A percentile compares a stretch with the other conserved stretches of the same genome.
Conservation (phyloP, 2,329 filamentous ascomycete species). For the Stylonectria norvegica region DNA sequence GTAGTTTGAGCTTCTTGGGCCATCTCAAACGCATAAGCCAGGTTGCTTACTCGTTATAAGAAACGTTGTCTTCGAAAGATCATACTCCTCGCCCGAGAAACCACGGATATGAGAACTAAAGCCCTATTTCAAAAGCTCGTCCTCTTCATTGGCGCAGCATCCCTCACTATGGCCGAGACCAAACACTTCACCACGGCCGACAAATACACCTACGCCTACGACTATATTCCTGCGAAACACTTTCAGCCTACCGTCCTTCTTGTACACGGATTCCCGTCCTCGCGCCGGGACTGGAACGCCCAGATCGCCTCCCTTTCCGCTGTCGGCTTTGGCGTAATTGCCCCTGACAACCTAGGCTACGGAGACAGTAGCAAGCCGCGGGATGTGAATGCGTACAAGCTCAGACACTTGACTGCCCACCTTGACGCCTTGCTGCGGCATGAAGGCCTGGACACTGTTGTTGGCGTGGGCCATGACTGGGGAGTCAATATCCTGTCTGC, state of each 20-base stretch:
- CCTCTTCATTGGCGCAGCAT: too few species aligned
- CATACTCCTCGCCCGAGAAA: too few species aligned
- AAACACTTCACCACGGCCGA: background rate
- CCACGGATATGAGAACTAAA: too few species aligned
- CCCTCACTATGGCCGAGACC: too few species aligned
- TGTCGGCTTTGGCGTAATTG: slow-evolving; percentile 28
- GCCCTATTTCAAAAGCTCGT: too few species aligned
- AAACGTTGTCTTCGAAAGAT: too few species aligned
- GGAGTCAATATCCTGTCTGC: slow-evolving; percentile 26
- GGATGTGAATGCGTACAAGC: slow-evolving; percentile 22
- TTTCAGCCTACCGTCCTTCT: slow-evolving; percentile 1
- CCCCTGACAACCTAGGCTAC: slow-evolving; percentile 30
- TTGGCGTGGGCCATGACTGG: slow-evolving; percentile 47
- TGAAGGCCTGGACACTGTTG: slow-evolving; percentile 33
- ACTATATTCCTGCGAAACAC: background rate
- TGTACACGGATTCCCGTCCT: slow-evolving; percentile 5
- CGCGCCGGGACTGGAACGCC: slow-evolving; percentile 19
- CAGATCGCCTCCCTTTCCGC: slow-evolving; percentile 23
- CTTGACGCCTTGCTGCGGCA: slow-evolving; percentile 26
- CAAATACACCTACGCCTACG: background rate
- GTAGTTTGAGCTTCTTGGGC: too few species aligned
- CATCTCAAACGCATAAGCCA: too few species aligned
- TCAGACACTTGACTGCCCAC: slow-evolving; percentile 24
- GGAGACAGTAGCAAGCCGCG: slow-evolving; percentile 25
- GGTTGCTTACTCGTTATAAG: too few species aligned